Conservation (phyloP, 805 yeast genomes). For the Candida dajiaensis region DNA sequence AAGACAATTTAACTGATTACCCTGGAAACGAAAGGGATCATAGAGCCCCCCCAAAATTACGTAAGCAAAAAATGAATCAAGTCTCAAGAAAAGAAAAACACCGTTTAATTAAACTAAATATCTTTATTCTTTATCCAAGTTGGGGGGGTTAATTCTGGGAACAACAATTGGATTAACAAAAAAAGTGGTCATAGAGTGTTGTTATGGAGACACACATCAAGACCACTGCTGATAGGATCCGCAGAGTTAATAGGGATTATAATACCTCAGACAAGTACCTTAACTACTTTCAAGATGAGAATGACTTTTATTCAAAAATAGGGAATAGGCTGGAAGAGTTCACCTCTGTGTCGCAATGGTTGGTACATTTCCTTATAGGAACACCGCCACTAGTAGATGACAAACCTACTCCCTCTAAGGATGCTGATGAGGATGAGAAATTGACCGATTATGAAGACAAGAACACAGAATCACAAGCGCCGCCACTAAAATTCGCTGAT, state of each 20-base stretch:
- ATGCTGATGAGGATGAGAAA: background rate
- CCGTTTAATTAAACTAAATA: no score
- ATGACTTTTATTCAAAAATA: slow-evolving; percentile 8
- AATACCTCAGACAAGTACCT: slow-evolving; percentile 8
- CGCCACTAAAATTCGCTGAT: background rate
- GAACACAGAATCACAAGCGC: background rate
- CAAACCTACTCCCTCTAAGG: background rate
- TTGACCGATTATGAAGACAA: slow-evolving; percentile 4
- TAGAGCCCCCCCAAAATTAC: background rate
- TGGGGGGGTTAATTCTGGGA: no score
- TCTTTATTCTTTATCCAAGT: no score
- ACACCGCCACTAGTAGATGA: slow-evolving; percentile 10
- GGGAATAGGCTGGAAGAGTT: slow-evolving; percentile 14
- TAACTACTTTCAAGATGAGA: slow-evolving; percentile 6
- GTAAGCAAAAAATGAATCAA: background rate
- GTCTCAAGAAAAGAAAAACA: background rate
- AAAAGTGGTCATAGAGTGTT: background rate
- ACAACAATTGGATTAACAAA: no score
- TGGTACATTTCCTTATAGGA: slow-evolving; percentile 10
- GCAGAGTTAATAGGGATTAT: background rate
- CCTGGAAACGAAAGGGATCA: background rate
- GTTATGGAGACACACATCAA: background rate
- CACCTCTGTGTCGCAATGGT: slow-evolving; percentile 9
- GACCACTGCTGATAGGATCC: background rate
- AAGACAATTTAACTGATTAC: background rate